A percentile compares a stretch with the other conserved stretches of the same genome.
Evolutionary conservation across 2,329 filamentous ascomycete species (phyloP).

Genomic region (Endocalyx cinctus): DNA sequence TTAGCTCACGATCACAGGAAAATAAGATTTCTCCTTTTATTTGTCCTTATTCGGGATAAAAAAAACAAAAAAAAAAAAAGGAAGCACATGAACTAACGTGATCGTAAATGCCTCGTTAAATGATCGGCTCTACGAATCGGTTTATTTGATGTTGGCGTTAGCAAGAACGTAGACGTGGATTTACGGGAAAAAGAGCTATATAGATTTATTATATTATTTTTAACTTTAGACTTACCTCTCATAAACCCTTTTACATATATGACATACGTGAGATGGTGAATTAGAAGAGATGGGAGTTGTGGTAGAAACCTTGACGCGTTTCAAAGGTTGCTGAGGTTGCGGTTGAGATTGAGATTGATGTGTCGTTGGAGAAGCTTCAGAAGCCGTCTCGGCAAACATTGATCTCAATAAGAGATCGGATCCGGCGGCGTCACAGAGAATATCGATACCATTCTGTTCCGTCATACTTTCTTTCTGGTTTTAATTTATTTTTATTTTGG

Average conservation of each 20-base stretch:
- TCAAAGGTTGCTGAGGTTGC: slow-evolving; percentile 5
- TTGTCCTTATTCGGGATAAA: too few relatives aligned
- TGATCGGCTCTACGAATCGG: slow-evolving; percentile 17
- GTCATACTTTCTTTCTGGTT: slow-evolving; percentile 17
- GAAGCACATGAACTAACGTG: slow-evolving; percentile 13
- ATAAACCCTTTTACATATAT: slow-evolving; percentile 23
- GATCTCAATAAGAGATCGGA: slow-evolving; percentile 13
- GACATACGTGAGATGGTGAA: slow-evolving; percentile 20
- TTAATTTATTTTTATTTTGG: too few relatives aligned
- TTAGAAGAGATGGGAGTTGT: slow-evolving; percentile 6
- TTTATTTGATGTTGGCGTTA: not conserved
- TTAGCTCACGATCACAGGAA: too few relatives aligned
- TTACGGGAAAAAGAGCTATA: too few relatives aligned
- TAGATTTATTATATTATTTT: not conserved
- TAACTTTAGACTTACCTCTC: slow-evolving; percentile 13
- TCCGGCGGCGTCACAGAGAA: slow-evolving; percentile 24
- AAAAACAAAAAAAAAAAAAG: too few relatives aligned
- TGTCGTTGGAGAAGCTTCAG: too few relatives aligned
- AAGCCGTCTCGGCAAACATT: slow-evolving; percentile 5
- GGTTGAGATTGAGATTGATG: not conserved
- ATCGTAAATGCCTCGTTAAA: slow-evolving; percentile 23
- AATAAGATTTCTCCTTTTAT: too few relatives aligned
- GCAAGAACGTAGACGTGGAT: too few relatives aligned
- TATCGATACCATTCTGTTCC: slow-evolving; percentile 24
- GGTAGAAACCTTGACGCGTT: slow-evolving; percentile 15